Percentiles rank a stretch among this genome's conserved stretches.
Evolutionary conservation across 495 filamentous ascomycete species (phyloP).

Genomic region (Podospora anserina): DNA sequence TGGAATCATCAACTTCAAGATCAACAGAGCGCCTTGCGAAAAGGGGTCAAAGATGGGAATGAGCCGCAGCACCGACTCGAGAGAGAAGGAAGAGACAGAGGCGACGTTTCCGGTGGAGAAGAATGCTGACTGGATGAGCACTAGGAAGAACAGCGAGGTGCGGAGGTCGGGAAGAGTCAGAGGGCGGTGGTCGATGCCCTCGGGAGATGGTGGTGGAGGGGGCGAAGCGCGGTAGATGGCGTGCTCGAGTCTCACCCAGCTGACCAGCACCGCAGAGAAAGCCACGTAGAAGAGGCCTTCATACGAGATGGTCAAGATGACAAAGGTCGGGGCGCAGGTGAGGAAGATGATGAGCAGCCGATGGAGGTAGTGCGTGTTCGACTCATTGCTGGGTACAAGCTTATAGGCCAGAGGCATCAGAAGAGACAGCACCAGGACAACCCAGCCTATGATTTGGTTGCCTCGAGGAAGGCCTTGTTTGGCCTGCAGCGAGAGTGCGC

Average conservation of each 20-base stretch:
- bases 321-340: slow-evolving; percentile 88
- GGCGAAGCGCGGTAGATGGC: slow-evolving; percentile 59
- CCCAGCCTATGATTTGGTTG: slow-evolving; percentile 85
- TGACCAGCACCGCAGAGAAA: slow-evolving; percentile 77
- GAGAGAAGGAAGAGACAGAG: slow-evolving; percentile 88
- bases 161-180: slow-evolving; percentile 79
- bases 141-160: slow-evolving; percentile 90
- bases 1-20: slow-evolving; percentile 89
- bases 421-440: slow-evolving; percentile 74
- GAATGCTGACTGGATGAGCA: slow-evolving; percentile 90
- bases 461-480: slow-evolving; percentile 84
- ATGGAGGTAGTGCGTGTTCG: slow-evolving; percentile 83
- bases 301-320: slow-evolving; percentile 96
- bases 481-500: slow-evolving; percentile 75
- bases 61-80: slow-evolving; percentile 88
- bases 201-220: slow-evolving; percentile 18
- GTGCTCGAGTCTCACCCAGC: slow-evolving; percentile 89
- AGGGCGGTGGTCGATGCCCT: slow-evolving; percentile 53
- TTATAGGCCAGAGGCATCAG: slow-evolving; percentile 77
- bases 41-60: slow-evolving; percentile 94
- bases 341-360: slow-evolving; percentile 87
- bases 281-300: slow-evolving; percentile 95
- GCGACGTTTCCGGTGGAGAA: slow-evolving; percentile 98
- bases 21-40: slow-evolving; percentile 79
- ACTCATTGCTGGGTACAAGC: slow-evolving; percentile 52